Conservation (phyloP, 805 yeast species). For the Danielia reshetovae region DNA sequence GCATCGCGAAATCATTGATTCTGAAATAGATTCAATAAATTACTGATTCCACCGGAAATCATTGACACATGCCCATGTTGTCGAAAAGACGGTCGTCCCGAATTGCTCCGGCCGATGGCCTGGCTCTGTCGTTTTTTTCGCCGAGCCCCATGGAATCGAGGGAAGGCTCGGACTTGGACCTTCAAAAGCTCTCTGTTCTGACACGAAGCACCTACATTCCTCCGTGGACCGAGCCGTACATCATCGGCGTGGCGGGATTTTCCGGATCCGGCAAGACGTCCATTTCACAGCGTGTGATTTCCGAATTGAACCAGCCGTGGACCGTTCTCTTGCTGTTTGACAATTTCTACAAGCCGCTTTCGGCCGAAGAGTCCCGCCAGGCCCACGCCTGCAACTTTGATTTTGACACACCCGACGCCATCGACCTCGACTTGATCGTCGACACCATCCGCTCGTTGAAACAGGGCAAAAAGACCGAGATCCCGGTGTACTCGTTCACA, state of each 20-base stretch:
- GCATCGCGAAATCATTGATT: background rate
- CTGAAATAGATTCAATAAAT: too few species aligned
- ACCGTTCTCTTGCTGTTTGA: slow-evolving; percentile 86
- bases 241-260: slow-evolving; percentile 79
- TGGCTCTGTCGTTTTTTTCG: slow-evolving; percentile 23
- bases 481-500: slow-evolving; percentile 56
- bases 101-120: slow-evolving; percentile 22
- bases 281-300: slow-evolving; percentile 77
- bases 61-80: too few species aligned
- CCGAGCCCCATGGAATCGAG: slow-evolving; percentile 5
- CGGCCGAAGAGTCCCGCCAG: slow-evolving; percentile 49
- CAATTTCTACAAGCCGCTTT: slow-evolving; percentile 81
- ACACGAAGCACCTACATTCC: slow-evolving; percentile 39
- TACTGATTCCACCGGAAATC: too few species aligned
- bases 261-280: slow-evolving; percentile 89
- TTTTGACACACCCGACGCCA: slow-evolving; percentile 81
- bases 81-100: slow-evolving; percentile 17
- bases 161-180: background rate
- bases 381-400: slow-evolving; percentile 77
- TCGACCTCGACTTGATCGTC: slow-evolving; percentile 72
- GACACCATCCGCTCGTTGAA: slow-evolving; percentile 63
- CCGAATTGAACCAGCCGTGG: slow-evolving; percentile 85
- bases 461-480: slow-evolving; percentile 50
- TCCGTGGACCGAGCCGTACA: slow-evolving; percentile 86
- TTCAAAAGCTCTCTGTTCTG: background rate